A percentile compares a stretch with the other conserved stretches of the same genome.
Evolutionary conservation across 305 asterid species (phyloP).

Genomic region (Andrographis paniculata): DNA sequence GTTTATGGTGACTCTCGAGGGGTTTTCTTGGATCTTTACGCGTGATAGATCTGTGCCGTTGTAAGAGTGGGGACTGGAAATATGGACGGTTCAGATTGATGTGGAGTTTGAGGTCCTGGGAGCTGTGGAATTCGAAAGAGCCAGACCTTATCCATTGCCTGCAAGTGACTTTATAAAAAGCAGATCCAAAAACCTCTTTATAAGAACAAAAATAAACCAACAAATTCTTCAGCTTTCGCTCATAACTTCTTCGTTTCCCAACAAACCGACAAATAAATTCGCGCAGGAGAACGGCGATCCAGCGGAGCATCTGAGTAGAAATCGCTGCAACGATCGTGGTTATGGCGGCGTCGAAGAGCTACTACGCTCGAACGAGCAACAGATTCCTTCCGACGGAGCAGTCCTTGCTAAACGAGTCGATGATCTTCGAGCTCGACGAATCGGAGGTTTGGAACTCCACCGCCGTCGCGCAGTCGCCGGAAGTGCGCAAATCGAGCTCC

Average conservation of each 20-base stretch:
- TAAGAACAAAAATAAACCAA: too few relatives aligned
- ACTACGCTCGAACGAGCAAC: conserved; percentile 39
- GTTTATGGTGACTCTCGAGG: too few relatives aligned
- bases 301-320: neutral
- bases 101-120: neutral
- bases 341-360: conserved; percentile 69
- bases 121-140: too few relatives aligned
- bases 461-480: conserved; percentile 48
- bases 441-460: conserved; percentile 63
- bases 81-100: neutral
- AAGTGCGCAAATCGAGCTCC: conserved; percentile 30
- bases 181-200: too few relatives aligned
- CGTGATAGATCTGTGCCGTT: neutral
- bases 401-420: conserved; percentile 20
- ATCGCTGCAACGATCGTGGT: neutral
- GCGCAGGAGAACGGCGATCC: too few relatives aligned
- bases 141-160: too few relatives aligned
- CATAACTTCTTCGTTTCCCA: too few relatives aligned
- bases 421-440: conserved; percentile 72
- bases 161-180: too few relatives aligned
- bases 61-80: neutral
- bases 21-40: too few relatives aligned
- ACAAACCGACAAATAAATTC: neutral
- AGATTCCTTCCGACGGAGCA: conserved; percentile 46
- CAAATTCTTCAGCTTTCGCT: too few relatives aligned